These are phyloP conservation scores for Oryza meyeriana DNA, from an alignment of 176 grass and related monocot genomes.

Conservation along the genomic window DNA sequence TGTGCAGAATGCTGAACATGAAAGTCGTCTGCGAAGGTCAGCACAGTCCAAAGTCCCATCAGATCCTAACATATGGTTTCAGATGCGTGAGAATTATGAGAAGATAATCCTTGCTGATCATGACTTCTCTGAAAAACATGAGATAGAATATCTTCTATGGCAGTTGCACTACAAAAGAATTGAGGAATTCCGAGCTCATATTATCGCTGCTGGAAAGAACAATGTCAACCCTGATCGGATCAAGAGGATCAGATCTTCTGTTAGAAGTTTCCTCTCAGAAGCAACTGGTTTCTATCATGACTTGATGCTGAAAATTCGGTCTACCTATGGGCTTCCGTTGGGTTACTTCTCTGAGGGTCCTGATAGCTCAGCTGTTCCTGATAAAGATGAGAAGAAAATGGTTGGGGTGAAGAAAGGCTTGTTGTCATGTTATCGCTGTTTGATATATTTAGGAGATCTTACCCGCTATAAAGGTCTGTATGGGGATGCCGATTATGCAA, in stretches of 20 bases:
- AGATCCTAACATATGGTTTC: constrained; percentile 84
- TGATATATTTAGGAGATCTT: constrained; percentile 97
- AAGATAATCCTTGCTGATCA: constrained; percentile 76
- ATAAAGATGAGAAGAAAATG: constrained; percentile 56
- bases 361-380: constrained; percentile 35
- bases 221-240: constrained; percentile 52
- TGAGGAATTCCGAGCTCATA: constrained; percentile 83
- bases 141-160: constrained; percentile 46
- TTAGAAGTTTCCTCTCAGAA: constrained; percentile 86
- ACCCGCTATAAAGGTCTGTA: constrained; percentile 88
- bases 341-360: constrained; percentile 54
- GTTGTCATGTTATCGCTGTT: constrained; percentile 84
- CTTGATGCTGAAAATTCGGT: constrained; percentile 81
- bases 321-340: constrained; percentile 72
- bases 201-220: constrained; percentile 63
- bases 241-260: constrained; percentile 63
- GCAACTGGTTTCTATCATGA: constrained; percentile 93
- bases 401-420: constrained; percentile 65
- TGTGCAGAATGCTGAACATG: constrained; percentile 71
- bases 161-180: constrained; percentile 96
- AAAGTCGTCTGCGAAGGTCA: constrained; percentile 62
- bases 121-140: constrained; percentile 84
- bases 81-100: constrained; percentile 95
- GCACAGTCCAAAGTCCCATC: constrained; percentile 84
- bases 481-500: constrained; percentile 71